Conservation (phyloP, 2,329 filamentous ascomycete genomes). For the Coleophoma cylindrospora region DNA sequence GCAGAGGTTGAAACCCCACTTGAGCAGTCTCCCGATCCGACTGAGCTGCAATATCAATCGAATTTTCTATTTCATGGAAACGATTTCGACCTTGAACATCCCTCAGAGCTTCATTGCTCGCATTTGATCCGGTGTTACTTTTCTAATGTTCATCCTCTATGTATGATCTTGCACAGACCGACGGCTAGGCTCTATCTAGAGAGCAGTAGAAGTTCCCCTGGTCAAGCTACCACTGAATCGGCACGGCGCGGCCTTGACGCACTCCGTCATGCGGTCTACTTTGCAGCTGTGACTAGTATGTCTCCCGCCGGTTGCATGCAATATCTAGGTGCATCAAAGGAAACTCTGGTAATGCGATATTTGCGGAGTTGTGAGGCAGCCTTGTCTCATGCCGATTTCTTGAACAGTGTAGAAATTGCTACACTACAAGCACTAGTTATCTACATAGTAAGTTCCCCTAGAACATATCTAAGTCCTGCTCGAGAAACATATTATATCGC, state of each 20-base stretch:
- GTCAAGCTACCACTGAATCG: neutral
- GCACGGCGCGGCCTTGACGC: neutral
- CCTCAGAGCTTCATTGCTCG: neutral
- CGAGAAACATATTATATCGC: no score
- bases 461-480: neutral
- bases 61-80: neutral
- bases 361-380: neutral
- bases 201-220: neutral
- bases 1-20: neutral
- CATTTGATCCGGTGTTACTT: neutral
- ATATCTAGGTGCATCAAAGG: neutral
- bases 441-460: neutral
- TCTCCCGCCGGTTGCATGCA: slow-evolving; percentile 1
- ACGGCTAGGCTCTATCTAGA: neutral
- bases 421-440: slow-evolving; percentile 4
- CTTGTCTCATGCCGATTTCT: neutral
- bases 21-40: neutral
- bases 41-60: neutral
- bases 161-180: slow-evolving; percentile 5
- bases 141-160: slow-evolving; percentile 3
- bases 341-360: neutral
- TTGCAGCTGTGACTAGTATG: slow-evolving; percentile 1
- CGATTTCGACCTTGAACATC: neutral
- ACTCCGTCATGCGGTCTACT: slow-evolving; percentile 3
- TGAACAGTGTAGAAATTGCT: slow-evolving; percentile 2